These are phyloP conservation scores for Centrapalus pauciflorus DNA, from an alignment of 129 eudicot genomes.

Conservation along the genomic window DNA sequence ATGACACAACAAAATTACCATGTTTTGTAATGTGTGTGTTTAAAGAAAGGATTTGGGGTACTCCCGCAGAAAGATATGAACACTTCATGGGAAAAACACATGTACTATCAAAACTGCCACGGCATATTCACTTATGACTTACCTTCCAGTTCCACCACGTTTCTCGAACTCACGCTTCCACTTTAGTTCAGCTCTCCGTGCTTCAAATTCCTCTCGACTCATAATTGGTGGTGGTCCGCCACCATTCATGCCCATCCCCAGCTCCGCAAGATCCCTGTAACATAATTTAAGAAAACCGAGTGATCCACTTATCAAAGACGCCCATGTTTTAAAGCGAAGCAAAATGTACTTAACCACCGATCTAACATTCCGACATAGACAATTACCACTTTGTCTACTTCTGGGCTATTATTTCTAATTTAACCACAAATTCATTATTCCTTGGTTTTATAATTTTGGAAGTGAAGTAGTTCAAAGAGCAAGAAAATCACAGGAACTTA, in stretches of 20 bases:
- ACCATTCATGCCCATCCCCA: conserved; percentile 72
- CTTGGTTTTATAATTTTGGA: too few species aligned
- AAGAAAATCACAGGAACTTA: too few species aligned
- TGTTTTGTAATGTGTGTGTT: not conserved
- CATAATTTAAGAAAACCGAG: not conserved
- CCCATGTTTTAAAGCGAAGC: too few species aligned
- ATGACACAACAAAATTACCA: too few species aligned
- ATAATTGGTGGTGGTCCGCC: conserved; percentile 69
- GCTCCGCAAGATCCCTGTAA: conserved; percentile 73
- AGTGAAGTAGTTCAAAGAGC: too few species aligned
- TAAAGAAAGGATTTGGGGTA: not conserved
- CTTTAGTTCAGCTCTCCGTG: conserved; percentile 77
- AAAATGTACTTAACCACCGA: not conserved
- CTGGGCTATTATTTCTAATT: not conserved
- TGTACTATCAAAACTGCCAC: not conserved
- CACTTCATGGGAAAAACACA: not conserved
- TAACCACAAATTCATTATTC: not conserved
- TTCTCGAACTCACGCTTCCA: conserved; percentile 76
- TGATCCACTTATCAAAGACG: not conserved
- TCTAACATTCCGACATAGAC: not conserved
- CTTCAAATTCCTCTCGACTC: conserved; percentile 92
- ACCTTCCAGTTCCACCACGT: conserved; percentile 49
- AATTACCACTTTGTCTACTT: not conserved
- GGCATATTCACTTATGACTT: not conserved
- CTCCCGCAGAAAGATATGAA: not conserved